Percentiles rank a stretch among this genome's conserved stretches.
Conservation (phyloP, 1,139 yeast genomes). For the Fermentozyma sake region DNA sequence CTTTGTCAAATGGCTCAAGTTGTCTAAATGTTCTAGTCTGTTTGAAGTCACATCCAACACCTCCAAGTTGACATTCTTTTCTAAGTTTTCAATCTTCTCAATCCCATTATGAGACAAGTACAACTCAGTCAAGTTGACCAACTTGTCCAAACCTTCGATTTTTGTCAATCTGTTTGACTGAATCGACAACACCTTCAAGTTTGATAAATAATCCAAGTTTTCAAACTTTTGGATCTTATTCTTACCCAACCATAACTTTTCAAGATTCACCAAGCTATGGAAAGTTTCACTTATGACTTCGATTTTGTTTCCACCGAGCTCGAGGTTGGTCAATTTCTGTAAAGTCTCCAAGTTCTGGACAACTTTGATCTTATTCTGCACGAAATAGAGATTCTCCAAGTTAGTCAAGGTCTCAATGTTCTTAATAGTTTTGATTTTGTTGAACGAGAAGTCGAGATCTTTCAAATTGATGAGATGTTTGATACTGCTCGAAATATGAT, state of each 20-base stretch:
- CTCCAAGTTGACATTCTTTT: slow-evolving; percentile 59
- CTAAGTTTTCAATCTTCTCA: slow-evolving; percentile 71
- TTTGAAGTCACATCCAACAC: slow-evolving; percentile 84
- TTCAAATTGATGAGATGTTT: slow-evolving; percentile 55
- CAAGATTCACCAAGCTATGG: slow-evolving; percentile 48
- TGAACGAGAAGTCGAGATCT: slow-evolving; percentile 80
- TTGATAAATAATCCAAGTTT: slow-evolving; percentile 56
- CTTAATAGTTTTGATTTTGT: slow-evolving; percentile 83
- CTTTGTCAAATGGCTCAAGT: slow-evolving; percentile 57
- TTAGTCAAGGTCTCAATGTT: slow-evolving; percentile 63
- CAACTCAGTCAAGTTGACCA: slow-evolving; percentile 74
- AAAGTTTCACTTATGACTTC: slow-evolving; percentile 58
- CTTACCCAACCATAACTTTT: slow-evolving; percentile 91
- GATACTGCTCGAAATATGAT: slow-evolving; percentile 72
- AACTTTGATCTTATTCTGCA: slow-evolving; percentile 78
- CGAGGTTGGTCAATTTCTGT: slow-evolving; percentile 62
- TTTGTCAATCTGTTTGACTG: slow-evolving; percentile 81
- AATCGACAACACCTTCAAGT: slow-evolving; percentile 74
- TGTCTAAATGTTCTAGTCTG: slow-evolving; percentile 55
- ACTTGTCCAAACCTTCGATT: slow-evolving; percentile 74
- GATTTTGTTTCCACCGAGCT: slow-evolving; percentile 88
- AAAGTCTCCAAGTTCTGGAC: slow-evolving; percentile 66
- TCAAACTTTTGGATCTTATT: slow-evolving; percentile 67
- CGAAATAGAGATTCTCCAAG: slow-evolving; percentile 71
- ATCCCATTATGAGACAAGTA: slow-evolving; percentile 87